Evolutionary conservation across 805 yeast species (phyloP).

Genomic region (Clavispora fructus): DNA sequence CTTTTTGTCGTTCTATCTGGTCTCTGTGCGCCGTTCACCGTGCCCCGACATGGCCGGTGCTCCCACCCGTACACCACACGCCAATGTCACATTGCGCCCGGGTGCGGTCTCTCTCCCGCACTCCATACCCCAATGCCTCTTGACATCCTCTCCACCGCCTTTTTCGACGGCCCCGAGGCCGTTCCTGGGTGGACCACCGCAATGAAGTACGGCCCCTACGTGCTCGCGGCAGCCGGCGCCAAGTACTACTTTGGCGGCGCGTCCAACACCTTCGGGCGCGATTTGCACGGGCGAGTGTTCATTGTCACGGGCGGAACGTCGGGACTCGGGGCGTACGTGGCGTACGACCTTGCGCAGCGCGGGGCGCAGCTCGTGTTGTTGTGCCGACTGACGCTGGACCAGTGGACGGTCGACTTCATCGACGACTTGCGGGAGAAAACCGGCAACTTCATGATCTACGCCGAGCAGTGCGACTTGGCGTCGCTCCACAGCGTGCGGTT

Average conservation of each 20-base stretch:
- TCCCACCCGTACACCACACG: neutral
- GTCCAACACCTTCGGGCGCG: conserved; percentile 85
- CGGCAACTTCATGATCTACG: conserved; percentile 71
- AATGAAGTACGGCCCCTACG: conserved; percentile 51
- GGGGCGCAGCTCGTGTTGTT: conserved; percentile 87
- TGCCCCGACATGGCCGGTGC: no score
- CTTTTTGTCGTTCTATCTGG: no score
- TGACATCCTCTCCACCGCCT: conserved; percentile 65
- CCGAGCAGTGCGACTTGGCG: conserved; percentile 82
- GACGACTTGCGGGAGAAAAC: conserved; percentile 70
- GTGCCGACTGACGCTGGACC: conserved; percentile 57
- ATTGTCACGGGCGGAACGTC: conserved; percentile 90
- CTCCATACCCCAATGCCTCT: conserved; percentile 62
- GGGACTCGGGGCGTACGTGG: conserved; percentile 79
- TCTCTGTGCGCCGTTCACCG: neutral
- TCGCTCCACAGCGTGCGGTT: conserved; percentile 72
- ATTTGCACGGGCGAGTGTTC: conserved; percentile 83
- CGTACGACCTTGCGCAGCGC: conserved; percentile 61
- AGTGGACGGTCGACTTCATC: conserved; percentile 75
- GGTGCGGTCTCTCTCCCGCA: neutral
- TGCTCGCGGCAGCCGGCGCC: conserved; percentile 34
- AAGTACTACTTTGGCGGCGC: conserved; percentile 80
- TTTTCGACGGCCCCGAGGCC: conserved; percentile 65
- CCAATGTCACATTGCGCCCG: neutral
- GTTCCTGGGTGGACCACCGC: conserved; percentile 72